phyloP scores from a whole-genome alignment of 306 rosid species.

The Betula pendula region DNA sequence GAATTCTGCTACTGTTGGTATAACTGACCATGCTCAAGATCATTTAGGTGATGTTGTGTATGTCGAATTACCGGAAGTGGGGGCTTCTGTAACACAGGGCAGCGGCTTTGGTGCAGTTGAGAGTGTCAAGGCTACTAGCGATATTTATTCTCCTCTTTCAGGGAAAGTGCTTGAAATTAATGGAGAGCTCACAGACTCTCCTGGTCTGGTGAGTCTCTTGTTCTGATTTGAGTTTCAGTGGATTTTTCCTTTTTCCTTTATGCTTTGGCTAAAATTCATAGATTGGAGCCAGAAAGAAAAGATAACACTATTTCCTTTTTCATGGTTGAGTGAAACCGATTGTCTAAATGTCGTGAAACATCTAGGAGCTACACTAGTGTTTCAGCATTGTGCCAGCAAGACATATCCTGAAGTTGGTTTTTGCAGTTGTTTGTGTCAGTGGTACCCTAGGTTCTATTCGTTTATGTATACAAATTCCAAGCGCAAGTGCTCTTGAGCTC shows the following conservation, averaged over 20 bases:
- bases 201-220: slow-evolving; percentile 73
- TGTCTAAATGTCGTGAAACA: background rate
- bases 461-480: background rate
- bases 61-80: slow-evolving; percentile 86
- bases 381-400: too few relatives aligned
- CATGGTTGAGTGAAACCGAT: background rate
- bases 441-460: background rate
- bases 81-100: slow-evolving; percentile 60
- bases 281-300: background rate
- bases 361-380: background rate
- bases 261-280: background rate
- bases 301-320: background rate
- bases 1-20: slow-evolving; percentile 71
- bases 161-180: slow-evolving; percentile 79
- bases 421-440: background rate
- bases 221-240: slow-evolving; percentile 6
- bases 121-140: slow-evolving; percentile 97
- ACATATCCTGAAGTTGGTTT: background rate
- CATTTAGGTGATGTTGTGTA: slow-evolving; percentile 97
- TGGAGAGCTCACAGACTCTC: slow-evolving; percentile 67
- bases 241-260: background rate
- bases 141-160: slow-evolving; percentile 81
- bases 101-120: slow-evolving; percentile 87
- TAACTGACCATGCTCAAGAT: slow-evolving; percentile 93
- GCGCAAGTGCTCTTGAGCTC: too few relatives aligned